Evolutionary conservation across 1,284 basidiomycete species (phyloP).

Genomic region (Coniferiporia weirii): DNA sequence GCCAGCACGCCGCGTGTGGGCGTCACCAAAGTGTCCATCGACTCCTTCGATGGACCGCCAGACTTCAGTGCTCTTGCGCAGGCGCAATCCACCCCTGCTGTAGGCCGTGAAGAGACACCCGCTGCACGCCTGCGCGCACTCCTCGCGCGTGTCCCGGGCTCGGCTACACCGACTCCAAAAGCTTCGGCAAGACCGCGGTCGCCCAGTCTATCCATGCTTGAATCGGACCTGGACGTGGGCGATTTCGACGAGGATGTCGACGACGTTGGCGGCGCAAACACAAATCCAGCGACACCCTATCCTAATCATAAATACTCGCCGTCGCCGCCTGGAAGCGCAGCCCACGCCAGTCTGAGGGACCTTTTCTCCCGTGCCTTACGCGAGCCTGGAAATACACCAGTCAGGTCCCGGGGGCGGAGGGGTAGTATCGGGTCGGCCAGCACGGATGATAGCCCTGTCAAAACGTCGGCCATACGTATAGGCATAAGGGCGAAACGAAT

Average conservation of each 20-base stretch:
- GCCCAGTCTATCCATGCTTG: constrained; percentile 41
- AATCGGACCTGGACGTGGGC: constrained; percentile 52
- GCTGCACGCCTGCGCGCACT: constrained; percentile 53
- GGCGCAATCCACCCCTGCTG: constrained; percentile 20
- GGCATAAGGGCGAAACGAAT: constrained; percentile 46
- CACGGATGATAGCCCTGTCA: constrained; percentile 50
- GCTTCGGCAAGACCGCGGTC: constrained; percentile 21
- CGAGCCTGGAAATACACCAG: constrained; percentile 57
- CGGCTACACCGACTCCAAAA: constrained; percentile 4
- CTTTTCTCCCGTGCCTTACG: constrained; percentile 59
- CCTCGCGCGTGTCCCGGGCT: constrained; percentile 36
- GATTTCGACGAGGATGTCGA: constrained; percentile 2
- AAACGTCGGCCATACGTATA: constrained; percentile 22
- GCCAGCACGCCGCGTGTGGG: constrained; percentile 33
- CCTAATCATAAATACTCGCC: constrained; percentile 26
- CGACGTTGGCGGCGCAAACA: background rate
- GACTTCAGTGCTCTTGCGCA: constrained; percentile 23
- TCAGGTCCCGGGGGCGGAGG: constrained; percentile 31
- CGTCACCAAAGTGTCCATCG: constrained; percentile 26
- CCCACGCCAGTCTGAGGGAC: constrained; percentile 52
- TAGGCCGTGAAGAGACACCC: constrained; percentile 33
- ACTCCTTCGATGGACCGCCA: constrained; percentile 41
- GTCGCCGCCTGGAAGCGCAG: constrained; percentile 41
- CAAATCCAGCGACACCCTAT: constrained; percentile 1
- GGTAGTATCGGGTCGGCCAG: constrained; percentile 61